These are phyloP conservation scores for Vigna hirtella DNA, from an alignment of 306 rosid genomes.

Conservation along the genomic window DNA sequence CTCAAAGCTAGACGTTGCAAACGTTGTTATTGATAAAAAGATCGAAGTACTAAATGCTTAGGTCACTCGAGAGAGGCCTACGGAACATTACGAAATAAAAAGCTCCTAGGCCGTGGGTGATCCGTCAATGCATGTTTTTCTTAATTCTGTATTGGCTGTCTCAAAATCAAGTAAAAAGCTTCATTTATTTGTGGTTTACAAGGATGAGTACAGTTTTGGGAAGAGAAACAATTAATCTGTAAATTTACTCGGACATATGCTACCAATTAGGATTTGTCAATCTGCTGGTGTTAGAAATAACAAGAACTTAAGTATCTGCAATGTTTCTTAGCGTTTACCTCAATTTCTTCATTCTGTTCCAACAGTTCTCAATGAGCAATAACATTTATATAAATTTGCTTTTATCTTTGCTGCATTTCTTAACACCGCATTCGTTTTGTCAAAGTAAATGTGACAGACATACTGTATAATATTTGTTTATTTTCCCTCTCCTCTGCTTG, in stretches of 20 bases:
- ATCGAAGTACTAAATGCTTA: no score
- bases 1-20: not conserved
- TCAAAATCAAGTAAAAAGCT: not conserved
- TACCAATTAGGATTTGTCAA: constrained; percentile 12
- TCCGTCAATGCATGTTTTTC: not conserved
- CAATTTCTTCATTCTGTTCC: not conserved
- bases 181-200: not conserved
- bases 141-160: not conserved
- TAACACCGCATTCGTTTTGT: not conserved
- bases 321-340: constrained; percentile 3
- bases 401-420: constrained; percentile 10
- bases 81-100: no score
- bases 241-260: constrained; percentile 14
- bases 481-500: no score
- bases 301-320: not conserved
- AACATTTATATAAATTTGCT: not conserved
- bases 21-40: not conserved
- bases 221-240: constrained; percentile 4
- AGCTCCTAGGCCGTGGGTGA: no score
- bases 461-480: no score
- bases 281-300: not conserved
- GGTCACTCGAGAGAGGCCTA: no score
- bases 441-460: not conserved
- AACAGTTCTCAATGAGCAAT: not conserved
- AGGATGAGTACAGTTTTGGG: constrained; percentile 3